These are phyloP conservation scores for Graphilbum ipis-grandicollis DNA, from an alignment of 2,329 filamentous ascomycete genomes.

Conservation along the genomic window DNA sequence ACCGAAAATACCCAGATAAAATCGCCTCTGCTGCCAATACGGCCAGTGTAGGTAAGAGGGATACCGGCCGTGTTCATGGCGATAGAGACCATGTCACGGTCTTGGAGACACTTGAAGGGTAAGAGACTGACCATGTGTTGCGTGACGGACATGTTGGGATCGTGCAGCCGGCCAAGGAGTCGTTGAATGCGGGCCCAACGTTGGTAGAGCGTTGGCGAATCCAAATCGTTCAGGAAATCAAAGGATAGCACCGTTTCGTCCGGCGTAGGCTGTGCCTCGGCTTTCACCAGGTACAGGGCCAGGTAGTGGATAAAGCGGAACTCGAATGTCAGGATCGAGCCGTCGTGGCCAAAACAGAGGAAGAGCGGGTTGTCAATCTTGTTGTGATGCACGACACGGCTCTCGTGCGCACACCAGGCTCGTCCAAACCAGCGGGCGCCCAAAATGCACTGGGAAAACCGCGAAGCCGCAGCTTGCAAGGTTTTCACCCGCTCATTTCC, in stretches of 20 bases:
- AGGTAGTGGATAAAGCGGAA: constrained; percentile 11
- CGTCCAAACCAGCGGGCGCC: constrained; percentile 10
- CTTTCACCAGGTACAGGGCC: constrained; percentile 2
- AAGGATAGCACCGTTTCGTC: neutral
- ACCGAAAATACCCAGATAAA: constrained; percentile 9
- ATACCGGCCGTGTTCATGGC: constrained; percentile 11
- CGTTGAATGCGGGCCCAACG: constrained; percentile 1
- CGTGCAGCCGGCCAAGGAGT: constrained; percentile 2
- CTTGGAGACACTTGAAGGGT: constrained; percentile 7
- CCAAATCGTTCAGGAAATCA: constrained; percentile 1
- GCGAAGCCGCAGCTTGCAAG: neutral
- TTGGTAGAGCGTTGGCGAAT: constrained; percentile 7
- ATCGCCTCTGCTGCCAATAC: constrained; percentile 4
- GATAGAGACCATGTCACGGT: constrained; percentile 11
- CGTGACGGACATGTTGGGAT: constrained; percentile 2
- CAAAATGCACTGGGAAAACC: constrained; percentile 8
- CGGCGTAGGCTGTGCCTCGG: neutral
- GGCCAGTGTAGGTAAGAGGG: constrained; percentile 8
- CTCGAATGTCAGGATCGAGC: constrained; percentile 9
- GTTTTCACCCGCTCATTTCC: too few relatives aligned
- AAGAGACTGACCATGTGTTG: constrained; percentile 10
- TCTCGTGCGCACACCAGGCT: constrained; percentile 13
- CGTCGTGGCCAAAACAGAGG: constrained; percentile 9
- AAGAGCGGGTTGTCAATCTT: constrained; percentile 10
- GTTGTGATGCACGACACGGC: constrained; percentile 8